phyloP scores from a whole-genome alignment of 306 rosid species.

The Vicia villosa region DNA sequence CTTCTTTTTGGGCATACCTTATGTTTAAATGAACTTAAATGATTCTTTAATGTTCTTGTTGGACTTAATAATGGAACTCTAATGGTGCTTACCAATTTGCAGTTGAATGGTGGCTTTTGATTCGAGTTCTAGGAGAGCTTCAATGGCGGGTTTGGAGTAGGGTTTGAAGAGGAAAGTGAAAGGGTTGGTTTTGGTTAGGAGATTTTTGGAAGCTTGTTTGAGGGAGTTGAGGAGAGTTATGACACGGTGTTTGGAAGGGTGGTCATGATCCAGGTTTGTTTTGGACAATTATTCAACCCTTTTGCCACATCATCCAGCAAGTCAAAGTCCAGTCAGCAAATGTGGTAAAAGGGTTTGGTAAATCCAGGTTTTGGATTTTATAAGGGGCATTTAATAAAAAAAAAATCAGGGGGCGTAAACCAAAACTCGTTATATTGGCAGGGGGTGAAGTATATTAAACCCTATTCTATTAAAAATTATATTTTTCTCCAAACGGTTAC shows the following conservation, averaged over 20 bases:
- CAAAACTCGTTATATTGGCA: no score
- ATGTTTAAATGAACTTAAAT: conserved; percentile 17
- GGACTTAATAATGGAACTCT: conserved; percentile 30
- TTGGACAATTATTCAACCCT: no score
- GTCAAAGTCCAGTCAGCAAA: no score
- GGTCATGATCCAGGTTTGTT: conserved; percentile 51
- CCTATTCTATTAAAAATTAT: no score
- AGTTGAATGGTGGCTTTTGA: conserved; percentile 64
- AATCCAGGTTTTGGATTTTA: no score
- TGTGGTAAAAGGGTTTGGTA: no score
- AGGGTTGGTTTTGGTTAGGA: conserved; percentile 39
- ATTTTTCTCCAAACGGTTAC: no score
- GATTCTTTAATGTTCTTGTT: conserved; percentile 27
- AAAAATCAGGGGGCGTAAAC: no score
- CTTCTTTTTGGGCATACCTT: conserved; percentile 17
- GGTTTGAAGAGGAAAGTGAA: conserved; percentile 34
- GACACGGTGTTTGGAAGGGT: conserved; percentile 30
- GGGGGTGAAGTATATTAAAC: no score
- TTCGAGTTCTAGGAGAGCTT: conserved; percentile 47
- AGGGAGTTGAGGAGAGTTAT: conserved; percentile 49
- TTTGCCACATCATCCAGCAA: no score
- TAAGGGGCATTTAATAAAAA: no score
- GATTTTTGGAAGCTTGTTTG: conserved; percentile 42
- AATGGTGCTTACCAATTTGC: conserved; percentile 41
- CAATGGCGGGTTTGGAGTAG: conserved; percentile 45